A percentile compares a stretch with the other conserved stretches of the same genome.
Evolutionary conservation across 2,329 filamentous ascomycete species (phyloP).

Genomic region (Colletotrichum sp.): DNA sequence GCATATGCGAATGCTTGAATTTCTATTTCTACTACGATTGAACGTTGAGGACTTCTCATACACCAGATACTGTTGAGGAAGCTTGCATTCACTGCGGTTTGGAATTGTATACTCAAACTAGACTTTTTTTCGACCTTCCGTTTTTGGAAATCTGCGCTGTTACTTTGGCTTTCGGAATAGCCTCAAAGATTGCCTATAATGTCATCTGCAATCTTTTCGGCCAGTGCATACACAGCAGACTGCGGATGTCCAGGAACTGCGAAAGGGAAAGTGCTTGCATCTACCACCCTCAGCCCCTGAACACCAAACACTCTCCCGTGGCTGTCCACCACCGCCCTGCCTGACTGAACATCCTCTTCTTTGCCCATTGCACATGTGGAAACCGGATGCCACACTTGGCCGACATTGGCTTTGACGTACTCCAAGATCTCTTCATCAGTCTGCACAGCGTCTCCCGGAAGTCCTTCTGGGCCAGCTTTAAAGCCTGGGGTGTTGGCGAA

Average conservation of each 20-base stretch:
- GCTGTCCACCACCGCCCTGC: conserved; percentile 58
- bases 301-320: conserved; percentile 21
- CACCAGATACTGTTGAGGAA: too few relatives aligned
- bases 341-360: conserved; percentile 43
- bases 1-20: too few relatives aligned
- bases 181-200: conserved; percentile 20
- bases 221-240: conserved; percentile 25
- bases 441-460: conserved; percentile 39
- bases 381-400: conserved; percentile 58
- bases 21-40: too few relatives aligned
- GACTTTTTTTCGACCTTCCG: too few relatives aligned
- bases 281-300: conserved; percentile 23
- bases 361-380: conserved; percentile 61
- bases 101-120: too few relatives aligned
- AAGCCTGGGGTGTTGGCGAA: conserved; percentile 30
- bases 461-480: conserved; percentile 37
- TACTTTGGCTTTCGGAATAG: too few relatives aligned
- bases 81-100: too few relatives aligned
- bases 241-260: conserved; percentile 29
- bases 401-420: conserved; percentile 36
- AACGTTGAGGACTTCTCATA: too few relatives aligned
- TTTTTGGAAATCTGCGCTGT: too few relatives aligned
- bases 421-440: conserved; percentile 48
- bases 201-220: conserved; percentile 28
- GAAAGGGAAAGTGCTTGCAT: conserved; percentile 30